These are phyloP conservation scores for Globisporangium parvum DNA, from an alignment of 352 stramenopile genomes.

Conservation along the genomic window DNA sequence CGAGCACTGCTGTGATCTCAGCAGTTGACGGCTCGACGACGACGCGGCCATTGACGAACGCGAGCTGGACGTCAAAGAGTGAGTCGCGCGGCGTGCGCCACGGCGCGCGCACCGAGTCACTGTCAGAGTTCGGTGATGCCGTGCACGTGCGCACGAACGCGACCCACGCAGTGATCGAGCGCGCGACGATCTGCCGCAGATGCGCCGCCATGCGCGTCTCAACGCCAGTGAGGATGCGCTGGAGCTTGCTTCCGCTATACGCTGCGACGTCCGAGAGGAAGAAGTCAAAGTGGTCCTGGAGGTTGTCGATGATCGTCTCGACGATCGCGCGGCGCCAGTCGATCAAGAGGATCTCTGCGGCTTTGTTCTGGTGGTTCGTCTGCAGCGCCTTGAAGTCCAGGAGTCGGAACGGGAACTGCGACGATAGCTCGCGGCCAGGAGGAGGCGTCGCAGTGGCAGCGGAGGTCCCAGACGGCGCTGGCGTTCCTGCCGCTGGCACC, in stretches of 20 bases:
- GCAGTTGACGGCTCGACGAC: conserved; percentile 51
- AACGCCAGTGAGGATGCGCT: conserved; percentile 77
- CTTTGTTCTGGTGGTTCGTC: conserved; percentile 67
- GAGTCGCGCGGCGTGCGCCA: conserved; percentile 54
- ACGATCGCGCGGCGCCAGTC: conserved; percentile 89
- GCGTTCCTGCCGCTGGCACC: not conserved
- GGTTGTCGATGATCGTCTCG: conserved; percentile 91
- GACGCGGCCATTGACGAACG: conserved; percentile 39
- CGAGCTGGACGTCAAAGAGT: conserved; percentile 81
- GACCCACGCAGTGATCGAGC: conserved; percentile 56
- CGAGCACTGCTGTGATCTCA: conserved; percentile 73
- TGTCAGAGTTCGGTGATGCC: not conserved
- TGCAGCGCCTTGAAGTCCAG: conserved; percentile 83
- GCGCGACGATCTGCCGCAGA: conserved; percentile 60
- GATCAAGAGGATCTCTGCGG: conserved; percentile 62
- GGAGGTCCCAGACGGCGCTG: not conserved
- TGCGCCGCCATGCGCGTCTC: conserved; percentile 85
- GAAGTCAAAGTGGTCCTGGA: conserved; percentile 92
- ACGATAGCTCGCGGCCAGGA: conserved; percentile 27
- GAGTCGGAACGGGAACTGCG: conserved; percentile 77
- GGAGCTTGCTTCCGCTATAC: conserved; percentile 55
- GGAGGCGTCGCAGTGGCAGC: not conserved
- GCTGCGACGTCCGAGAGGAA: conserved; percentile 76
- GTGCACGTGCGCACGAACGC: conserved; percentile 35
- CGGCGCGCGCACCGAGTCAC: conserved; percentile 14